phyloP scores from a whole-genome alignment of 805 yeast genomes.

The Saccharomycodes ludwigii region DNA sequence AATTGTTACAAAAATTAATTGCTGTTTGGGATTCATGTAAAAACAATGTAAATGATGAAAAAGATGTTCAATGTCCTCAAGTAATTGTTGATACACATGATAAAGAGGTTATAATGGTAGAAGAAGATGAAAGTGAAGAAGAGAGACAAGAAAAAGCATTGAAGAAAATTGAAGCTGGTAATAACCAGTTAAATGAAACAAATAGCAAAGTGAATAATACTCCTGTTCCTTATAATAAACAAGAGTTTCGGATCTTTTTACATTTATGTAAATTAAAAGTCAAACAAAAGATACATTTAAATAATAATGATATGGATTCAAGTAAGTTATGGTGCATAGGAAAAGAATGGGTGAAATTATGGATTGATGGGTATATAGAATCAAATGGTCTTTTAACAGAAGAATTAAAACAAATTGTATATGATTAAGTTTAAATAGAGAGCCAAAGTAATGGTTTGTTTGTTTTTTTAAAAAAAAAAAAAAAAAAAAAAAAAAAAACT shows the following conservation, averaged over 20 bases:
- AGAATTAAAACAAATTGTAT: too few species aligned
- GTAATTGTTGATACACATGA: slow-evolving; percentile 1
- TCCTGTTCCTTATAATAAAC: too few species aligned
- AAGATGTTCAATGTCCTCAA: slow-evolving; percentile 7
- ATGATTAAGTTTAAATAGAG: too few species aligned
- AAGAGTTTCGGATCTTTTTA: slow-evolving; percentile 8
- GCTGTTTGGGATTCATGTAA: slow-evolving; percentile 6
- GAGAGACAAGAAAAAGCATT: too few species aligned
- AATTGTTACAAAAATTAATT: slow-evolving; percentile 5
- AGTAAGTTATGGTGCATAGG: slow-evolving; percentile 8
- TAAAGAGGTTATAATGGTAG: slow-evolving; percentile 3
- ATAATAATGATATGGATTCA: slow-evolving; percentile 4
- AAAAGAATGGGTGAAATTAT: slow-evolving; percentile 8
- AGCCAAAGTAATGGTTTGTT: too few species aligned
- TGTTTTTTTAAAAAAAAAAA: too few species aligned
- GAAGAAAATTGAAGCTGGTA: too few species aligned
- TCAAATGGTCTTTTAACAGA: slow-evolving; percentile 5
- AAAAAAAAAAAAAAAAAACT: too few species aligned
- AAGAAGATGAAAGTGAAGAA: slow-evolving; percentile 4
- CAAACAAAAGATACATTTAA: too few species aligned
- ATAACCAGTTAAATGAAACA: too few species aligned
- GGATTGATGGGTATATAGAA: slow-evolving; percentile 10
- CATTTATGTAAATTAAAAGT: slow-evolving; percentile 10
- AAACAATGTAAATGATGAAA: too few species aligned
- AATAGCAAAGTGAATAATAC: too few species aligned